Conservation (phyloP, 495 filamentous ascomycete genomes). For the Daldinia decipiens region DNA sequence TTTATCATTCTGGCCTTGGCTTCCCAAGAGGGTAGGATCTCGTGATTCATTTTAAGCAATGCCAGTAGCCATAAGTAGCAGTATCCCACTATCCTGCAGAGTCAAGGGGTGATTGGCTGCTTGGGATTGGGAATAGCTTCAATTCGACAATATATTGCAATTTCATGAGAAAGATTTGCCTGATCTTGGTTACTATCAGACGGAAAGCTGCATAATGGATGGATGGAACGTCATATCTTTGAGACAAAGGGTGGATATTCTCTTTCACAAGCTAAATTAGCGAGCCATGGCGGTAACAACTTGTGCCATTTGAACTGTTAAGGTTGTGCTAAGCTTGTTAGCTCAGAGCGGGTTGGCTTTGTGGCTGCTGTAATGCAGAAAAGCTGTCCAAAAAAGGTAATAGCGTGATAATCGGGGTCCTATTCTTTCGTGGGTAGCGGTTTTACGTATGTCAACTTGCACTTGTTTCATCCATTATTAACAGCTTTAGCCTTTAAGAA, state of each 20-base stretch:
- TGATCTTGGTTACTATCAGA: conserved; percentile 33
- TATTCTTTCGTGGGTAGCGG: conserved; percentile 19
- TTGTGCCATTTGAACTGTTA: neutral
- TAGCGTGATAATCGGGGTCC: conserved; percentile 35
- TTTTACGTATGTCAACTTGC: conserved; percentile 26
- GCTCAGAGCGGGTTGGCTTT: neutral
- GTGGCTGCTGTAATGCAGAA: conserved; percentile 31
- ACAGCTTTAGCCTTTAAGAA: conserved; percentile 1
- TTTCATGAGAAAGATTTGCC: conserved; percentile 17
- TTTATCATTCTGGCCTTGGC: conserved; percentile 17
- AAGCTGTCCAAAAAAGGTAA: conserved; percentile 42
- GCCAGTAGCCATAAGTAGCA: conserved; percentile 16
- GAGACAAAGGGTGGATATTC: conserved; percentile 15
- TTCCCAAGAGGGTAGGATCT: conserved; percentile 17
- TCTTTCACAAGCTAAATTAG: conserved; percentile 37
- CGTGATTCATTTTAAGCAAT: conserved; percentile 23
- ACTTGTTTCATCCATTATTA: conserved; percentile 2
- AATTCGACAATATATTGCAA: conserved; percentile 15
- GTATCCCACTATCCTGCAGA: conserved; percentile 18
- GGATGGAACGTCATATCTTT: conserved; percentile 33
- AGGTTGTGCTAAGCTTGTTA: neutral
- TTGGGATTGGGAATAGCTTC: conserved; percentile 40
- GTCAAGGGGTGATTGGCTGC: conserved; percentile 14
- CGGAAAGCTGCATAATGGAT: conserved; percentile 32
- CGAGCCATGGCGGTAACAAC: neutral